These are phyloP conservation scores for Cystobasidium pallidum DNA, from an alignment of 1,284 basidiomycete genomes.

Conservation along the genomic window DNA sequence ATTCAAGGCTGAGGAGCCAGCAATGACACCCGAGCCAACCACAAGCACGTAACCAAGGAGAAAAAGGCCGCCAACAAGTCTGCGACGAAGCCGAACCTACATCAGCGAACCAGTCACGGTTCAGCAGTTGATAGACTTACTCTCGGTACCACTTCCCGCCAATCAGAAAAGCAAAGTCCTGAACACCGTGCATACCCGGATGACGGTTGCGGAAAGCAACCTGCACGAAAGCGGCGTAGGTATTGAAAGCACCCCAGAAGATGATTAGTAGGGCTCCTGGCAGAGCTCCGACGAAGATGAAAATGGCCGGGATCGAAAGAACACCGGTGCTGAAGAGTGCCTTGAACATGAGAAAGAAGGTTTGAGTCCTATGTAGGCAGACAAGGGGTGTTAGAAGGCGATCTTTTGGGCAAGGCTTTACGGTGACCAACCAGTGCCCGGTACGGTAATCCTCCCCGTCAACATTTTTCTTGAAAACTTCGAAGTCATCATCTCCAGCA, in stretches of 20 bases:
- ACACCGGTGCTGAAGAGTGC: slow-evolving; percentile 24
- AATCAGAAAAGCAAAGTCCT: slow-evolving; percentile 37
- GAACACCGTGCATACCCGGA: slow-evolving; percentile 36
- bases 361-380: neutral
- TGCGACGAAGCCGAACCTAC: neutral
- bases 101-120: neutral
- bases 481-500: slow-evolving; percentile 22
- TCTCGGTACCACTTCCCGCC: slow-evolving; percentile 37
- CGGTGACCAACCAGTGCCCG: neutral
- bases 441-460: slow-evolving; percentile 36
- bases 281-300: slow-evolving; percentile 23
- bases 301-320: slow-evolving; percentile 34
- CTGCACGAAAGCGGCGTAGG: slow-evolving; percentile 20
- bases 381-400: neutral
- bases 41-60: slow-evolving; percentile 16
- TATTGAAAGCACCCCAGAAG: slow-evolving; percentile 24
- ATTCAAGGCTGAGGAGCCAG: slow-evolving; percentile 59
- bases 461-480: slow-evolving; percentile 36
- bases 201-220: slow-evolving; percentile 31
- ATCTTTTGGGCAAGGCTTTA: neutral
- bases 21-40: slow-evolving; percentile 50
- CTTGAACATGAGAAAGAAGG: slow-evolving; percentile 43
- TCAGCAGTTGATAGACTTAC: no score
- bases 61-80: slow-evolving; percentile 8
- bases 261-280: slow-evolving; percentile 10